A percentile compares a stretch with the other conserved stretches of the same genome.
These are phyloP conservation scores for Microbotryomycetes sp. DNA, from an alignment of 1,284 basidiomycete species.

Conservation along the genomic window DNA sequence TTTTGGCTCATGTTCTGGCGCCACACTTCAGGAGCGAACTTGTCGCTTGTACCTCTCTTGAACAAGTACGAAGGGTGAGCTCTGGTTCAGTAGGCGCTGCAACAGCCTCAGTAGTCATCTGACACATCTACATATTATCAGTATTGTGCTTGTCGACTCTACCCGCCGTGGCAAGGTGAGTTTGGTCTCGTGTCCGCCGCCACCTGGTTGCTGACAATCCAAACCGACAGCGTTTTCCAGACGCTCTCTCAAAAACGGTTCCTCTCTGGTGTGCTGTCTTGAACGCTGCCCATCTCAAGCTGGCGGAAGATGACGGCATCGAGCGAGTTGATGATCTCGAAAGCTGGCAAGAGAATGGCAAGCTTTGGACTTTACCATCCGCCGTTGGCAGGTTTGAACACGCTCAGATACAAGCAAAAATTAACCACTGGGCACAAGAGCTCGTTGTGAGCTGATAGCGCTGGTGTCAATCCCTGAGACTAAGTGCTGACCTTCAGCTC, in stretches of 20 bases:
- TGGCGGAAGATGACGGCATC: slow-evolving; percentile 42
- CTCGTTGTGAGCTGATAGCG: slow-evolving; percentile 50
- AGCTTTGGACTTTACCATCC: slow-evolving; percentile 60
- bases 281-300: slow-evolving; percentile 56
- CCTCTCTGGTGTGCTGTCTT: slow-evolving; percentile 94
- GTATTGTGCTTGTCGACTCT: slow-evolving; percentile 83
- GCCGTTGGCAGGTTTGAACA: slow-evolving; percentile 53
- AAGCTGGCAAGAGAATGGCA: slow-evolving; percentile 43
- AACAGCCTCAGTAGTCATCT: background rate
- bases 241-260: slow-evolving; percentile 88
- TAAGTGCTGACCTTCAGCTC: background rate
- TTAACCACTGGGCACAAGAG: slow-evolving; percentile 60
- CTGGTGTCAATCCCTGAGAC: background rate
- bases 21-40: slow-evolving; percentile 58
- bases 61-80: slow-evolving; percentile 56
- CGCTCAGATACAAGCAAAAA: slow-evolving; percentile 56
- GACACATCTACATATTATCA: slow-evolving; percentile 39
- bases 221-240: slow-evolving; percentile 65
- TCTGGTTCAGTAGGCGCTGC: background rate
- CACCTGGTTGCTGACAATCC: background rate
- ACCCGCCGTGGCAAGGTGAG: slow-evolving; percentile 75
- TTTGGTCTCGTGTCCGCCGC: background rate
- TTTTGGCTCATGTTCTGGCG: background rate
- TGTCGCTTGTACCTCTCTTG: slow-evolving; percentile 65
- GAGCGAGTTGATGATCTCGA: slow-evolving; percentile 42